These are phyloP conservation scores for Collariella sp. DNA, from an alignment of 495 filamentous ascomycete genomes.

Conservation along the genomic window DNA sequence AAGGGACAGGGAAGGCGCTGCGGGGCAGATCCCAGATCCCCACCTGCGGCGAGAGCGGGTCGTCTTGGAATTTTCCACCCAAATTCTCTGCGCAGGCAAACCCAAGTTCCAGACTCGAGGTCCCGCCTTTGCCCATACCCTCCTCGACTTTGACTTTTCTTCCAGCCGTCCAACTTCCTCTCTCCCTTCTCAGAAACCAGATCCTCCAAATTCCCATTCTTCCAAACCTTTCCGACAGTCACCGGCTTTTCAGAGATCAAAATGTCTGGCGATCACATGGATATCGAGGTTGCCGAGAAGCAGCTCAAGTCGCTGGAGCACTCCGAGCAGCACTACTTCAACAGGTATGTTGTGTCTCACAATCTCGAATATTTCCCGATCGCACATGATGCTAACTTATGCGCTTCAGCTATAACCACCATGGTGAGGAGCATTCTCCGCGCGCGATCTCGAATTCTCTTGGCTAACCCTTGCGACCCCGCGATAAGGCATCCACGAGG, in stretches of 20 bases:
- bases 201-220: neutral
- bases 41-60: constrained; percentile 16
- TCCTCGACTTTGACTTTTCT: constrained; percentile 1
- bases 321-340: constrained; percentile 94
- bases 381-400: constrained; percentile 8
- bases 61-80: constrained; percentile 17
- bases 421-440: constrained; percentile 54
- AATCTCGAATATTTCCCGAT: constrained; percentile 1
- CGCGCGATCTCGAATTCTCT: constrained; percentile 12
- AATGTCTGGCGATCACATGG: constrained; percentile 38
- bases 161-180: neutral
- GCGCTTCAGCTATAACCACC: constrained; percentile 75
- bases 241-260: neutral
- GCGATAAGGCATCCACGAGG: constrained; percentile 79
- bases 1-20: constrained; percentile 1
- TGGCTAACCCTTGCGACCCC: constrained; percentile 24
- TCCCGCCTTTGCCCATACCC: constrained; percentile 8
- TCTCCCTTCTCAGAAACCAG: neutral
- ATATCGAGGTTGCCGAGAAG: constrained; percentile 43
- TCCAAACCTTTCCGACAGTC: neutral
- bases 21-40: constrained; percentile 15
- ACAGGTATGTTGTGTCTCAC: constrained; percentile 53
- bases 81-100: constrained; percentile 17
- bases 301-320: constrained; percentile 61
- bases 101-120: neutral